Base-by-base conservation (phyloP, 2,329 filamentous ascomycete genomes). In the Colletotrichum destructivum region DNA sequence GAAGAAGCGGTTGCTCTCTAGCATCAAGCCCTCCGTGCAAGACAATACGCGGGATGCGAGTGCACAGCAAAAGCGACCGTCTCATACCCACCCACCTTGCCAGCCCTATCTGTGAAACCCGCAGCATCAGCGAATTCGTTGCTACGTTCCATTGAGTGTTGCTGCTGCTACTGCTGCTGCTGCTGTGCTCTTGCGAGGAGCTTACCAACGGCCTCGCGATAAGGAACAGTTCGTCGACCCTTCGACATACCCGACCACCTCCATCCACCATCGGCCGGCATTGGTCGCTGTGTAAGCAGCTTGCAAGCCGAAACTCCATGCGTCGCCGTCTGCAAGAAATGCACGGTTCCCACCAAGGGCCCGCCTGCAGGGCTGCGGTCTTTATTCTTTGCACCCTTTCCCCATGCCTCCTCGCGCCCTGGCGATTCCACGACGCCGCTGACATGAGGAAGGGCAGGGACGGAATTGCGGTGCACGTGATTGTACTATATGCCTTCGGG, bases 71-170 rank as follows among this genome's bases (percentile, higher is more conserved):
- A 42, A 49, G 49, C 40, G 47, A 26, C 5, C 38, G 1, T 31
- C 38, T 21, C 7, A 9, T 15, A 21, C 31, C 46, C 44, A 35
- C 31, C 31, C 7, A 35, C 61, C 38, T 2, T 6, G 16, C 21
- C 69, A 71, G 69, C 69, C 69, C 65, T 71, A 71, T 64, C 54
- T 55, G 40, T 47, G 40, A 44, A 47, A 69, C 59, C 65, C 69
- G 65, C 69, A 62, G 52, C 59, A 55, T 35, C 65, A 46, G 59
- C 57, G 52, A 42, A 54, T 44, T 62, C n/a, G 60, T 26, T 69
- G 59, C 47, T 69, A 71, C 65, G 69, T 71, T 71, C 65, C 65
- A 69, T 69, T 52, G 40, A 18, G n/a, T 60, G 26, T 12, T 61
- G 42, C 31, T 23, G 23, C 23, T 23, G 23, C 23, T 23, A 3